Percentiles rank a stretch among this genome's conserved stretches.
Evolutionary conservation across 1,139 yeast genomes (phyloP).

Genomic region (Kodamaea derodonti): DNA sequence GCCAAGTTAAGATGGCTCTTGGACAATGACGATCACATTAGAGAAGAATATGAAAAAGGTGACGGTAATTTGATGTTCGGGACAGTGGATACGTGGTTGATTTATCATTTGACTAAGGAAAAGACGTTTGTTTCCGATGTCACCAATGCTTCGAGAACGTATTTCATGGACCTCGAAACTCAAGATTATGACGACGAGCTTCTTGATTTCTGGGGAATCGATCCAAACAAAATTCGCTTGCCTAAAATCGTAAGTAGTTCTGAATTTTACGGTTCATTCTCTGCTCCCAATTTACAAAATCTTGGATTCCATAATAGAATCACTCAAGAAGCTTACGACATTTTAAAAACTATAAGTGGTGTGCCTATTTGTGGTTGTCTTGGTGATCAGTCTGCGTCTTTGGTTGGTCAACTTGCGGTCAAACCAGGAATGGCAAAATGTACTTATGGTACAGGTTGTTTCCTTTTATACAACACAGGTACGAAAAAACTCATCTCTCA

Average conservation of each 20-base stretch:
- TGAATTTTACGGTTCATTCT: constrained; percentile 72
- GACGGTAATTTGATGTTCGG: constrained; percentile 81
- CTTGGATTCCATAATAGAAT: constrained; percentile 52
- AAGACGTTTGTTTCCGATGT: constrained; percentile 76
- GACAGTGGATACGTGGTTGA: constrained; percentile 92
- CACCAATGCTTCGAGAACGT: constrained; percentile 88
- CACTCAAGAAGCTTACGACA: constrained; percentile 50
- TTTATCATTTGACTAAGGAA: constrained; percentile 78
- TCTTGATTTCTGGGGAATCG: constrained; percentile 76
- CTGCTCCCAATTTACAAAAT: constrained; percentile 51
- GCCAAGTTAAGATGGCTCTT: constrained; percentile 87
- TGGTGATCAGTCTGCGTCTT: constrained; percentile 92
- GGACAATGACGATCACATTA: constrained; percentile 71
- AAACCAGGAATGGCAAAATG: constrained; percentile 85
- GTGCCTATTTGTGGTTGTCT: constrained; percentile 85
- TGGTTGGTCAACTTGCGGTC: constrained; percentile 89
- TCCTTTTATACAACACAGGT: constrained; percentile 87
- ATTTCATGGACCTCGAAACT: constrained; percentile 80
- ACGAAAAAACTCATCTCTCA: constrained; percentile 56
- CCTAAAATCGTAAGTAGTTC: constrained; percentile 83
- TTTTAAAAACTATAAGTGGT: constrained; percentile 46
- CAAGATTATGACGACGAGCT: constrained; percentile 73
- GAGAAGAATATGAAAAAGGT: constrained; percentile 69
- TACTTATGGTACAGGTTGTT: constrained; percentile 98
- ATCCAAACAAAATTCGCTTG: constrained; percentile 60